A percentile compares a stretch with the other conserved stretches of the same genome.
phyloP scores from a whole-genome alignment of 495 filamentous ascomycete genomes.

The Tirmania nivea region DNA sequence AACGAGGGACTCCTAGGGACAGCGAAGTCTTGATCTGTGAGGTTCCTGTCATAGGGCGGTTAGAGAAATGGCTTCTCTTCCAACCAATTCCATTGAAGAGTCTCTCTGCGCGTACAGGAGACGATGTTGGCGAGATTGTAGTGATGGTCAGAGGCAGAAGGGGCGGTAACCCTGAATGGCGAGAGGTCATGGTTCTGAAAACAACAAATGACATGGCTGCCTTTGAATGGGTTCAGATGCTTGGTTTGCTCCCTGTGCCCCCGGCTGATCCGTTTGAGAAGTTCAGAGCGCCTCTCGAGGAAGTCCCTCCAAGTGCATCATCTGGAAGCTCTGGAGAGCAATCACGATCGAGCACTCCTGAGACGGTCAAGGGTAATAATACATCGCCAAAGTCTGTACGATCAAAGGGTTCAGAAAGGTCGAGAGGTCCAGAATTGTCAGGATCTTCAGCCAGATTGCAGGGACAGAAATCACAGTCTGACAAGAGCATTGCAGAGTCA shows the following conservation, averaged over 20 bases:
- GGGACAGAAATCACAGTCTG: neutral
- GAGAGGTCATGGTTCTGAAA: constrained; percentile 58
- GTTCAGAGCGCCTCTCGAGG: neutral
- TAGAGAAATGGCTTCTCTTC: constrained; percentile 57
- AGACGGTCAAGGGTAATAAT: too few species aligned
- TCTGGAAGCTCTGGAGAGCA: neutral
- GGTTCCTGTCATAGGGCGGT: constrained; percentile 29
- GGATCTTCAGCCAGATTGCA: neutral
- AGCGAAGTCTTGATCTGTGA: constrained; percentile 85
- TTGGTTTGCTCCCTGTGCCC: constrained; percentile 56
- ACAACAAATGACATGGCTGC: constrained; percentile 33
- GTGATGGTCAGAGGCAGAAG: constrained; percentile 60
- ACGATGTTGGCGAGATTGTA: constrained; percentile 45
- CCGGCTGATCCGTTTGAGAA: constrained; percentile 28
- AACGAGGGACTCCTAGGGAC: constrained; percentile 9
- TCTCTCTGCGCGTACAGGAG: constrained; percentile 63
- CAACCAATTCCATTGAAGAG: constrained; percentile 47
- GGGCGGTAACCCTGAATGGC: constrained; percentile 40
- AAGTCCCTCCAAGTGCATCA: neutral
- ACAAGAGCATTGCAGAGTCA: neutral
- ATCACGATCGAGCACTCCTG: too few species aligned
- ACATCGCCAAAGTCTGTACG: neutral
- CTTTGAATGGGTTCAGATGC: constrained; percentile 67
- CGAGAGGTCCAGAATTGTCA: neutral
- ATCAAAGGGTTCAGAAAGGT: neutral